Evolutionary conservation across 164 flowering plant genomes (phyloP).

Genomic region (Buxus sempervirens): DNA sequence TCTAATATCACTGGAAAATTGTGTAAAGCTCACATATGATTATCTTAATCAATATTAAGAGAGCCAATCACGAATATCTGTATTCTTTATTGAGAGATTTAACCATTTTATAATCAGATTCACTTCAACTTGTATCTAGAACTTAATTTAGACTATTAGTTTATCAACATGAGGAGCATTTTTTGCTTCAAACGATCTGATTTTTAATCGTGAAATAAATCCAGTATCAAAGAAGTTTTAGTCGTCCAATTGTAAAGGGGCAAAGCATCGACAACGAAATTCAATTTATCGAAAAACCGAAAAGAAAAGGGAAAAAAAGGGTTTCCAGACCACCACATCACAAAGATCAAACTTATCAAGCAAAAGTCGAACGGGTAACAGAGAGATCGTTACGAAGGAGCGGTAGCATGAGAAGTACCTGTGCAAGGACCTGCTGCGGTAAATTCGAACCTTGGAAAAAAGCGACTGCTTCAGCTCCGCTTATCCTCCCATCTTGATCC

Average conservation of each 20-base stretch:
- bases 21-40: not conserved
- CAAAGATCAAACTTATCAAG: not conserved
- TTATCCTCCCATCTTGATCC: slow-evolving; percentile 89
- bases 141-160: not conserved
- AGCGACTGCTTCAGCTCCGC: slow-evolving; percentile 85
- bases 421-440: slow-evolving; percentile 81
- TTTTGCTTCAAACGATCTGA: not conserved
- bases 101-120: no score
- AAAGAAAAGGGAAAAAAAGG: not conserved
- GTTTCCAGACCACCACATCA: not conserved
- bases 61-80: no score
- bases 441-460: slow-evolving; percentile 86
- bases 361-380: not conserved
- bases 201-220: not conserved
- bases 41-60: no score
- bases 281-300: not conserved
- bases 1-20: no score
- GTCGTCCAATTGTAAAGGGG: not conserved
- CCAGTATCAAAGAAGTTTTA: not conserved
- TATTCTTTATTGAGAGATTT: no score
- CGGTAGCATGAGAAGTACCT: slow-evolving; percentile 37
- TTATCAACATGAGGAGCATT: not conserved
- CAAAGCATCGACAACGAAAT: not conserved
- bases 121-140: no score
- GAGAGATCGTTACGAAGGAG: not conserved